These are phyloP conservation scores for Globisporangium apiculatum DNA, from an alignment of 352 stramenopile species.

Conservation along the genomic window DNA sequence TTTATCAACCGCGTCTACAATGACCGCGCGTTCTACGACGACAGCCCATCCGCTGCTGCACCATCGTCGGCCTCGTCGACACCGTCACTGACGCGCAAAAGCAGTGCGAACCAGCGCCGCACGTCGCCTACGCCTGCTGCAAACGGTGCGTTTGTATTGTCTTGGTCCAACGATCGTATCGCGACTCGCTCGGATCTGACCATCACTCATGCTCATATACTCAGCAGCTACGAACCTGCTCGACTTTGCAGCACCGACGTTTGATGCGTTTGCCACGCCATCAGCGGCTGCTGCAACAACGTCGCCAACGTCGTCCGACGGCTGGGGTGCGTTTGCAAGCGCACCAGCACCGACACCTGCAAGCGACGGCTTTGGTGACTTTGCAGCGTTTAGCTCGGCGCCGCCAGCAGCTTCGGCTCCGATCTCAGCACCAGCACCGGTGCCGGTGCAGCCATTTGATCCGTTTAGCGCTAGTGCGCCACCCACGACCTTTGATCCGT, in stretches of 20 bases:
- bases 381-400: constrained; percentile 31
- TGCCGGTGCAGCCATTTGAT: constrained; percentile 20
- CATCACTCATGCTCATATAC: not conserved
- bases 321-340: constrained; percentile 27
- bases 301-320: constrained; percentile 2
- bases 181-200: not conserved
- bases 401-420: constrained; percentile 11
- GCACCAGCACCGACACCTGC: constrained; percentile 14
- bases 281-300: constrained; percentile 13
- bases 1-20: constrained; percentile 86
- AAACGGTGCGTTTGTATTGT: constrained; percentile 5
- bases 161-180: not conserved
- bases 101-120: constrained; percentile 9
- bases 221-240: constrained; percentile 35
- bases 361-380: constrained; percentile 37
- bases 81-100: not conserved
- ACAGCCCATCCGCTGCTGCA: constrained; percentile 16
- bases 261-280: constrained; percentile 33
- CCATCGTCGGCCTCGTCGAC: not conserved
- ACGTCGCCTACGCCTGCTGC: not conserved
- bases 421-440: not conserved
- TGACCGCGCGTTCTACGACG: constrained; percentile 67
- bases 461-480: constrained; percentile 3
- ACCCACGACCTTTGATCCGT: not conserved
- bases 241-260: constrained; percentile 42